Conservation (phyloP, 2,329 filamentous ascomycete species). For the Verticillium klebahnii region DNA sequence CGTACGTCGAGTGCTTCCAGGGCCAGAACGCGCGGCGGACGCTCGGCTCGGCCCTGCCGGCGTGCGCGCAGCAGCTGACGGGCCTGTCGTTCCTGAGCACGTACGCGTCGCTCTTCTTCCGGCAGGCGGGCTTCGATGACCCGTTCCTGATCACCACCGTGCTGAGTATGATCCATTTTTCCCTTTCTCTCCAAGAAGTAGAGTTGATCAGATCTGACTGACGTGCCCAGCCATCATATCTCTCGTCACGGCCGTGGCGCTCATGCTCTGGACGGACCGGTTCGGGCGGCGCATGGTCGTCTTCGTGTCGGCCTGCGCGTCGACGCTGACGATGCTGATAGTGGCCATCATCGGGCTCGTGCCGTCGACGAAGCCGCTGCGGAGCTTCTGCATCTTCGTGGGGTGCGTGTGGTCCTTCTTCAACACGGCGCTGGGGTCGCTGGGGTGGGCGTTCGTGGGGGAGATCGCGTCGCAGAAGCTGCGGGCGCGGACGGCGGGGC, state of each 20-base stretch:
- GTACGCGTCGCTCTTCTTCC: slow-evolving; percentile 25
- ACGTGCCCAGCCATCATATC: too few species aligned
- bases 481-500: slow-evolving; percentile 23
- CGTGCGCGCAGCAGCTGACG: slow-evolving; percentile 16
- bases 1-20: slow-evolving; percentile 13
- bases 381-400: slow-evolving; percentile 15
- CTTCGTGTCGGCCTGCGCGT: neutral
- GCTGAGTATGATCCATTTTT: slow-evolving; percentile 7
- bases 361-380: slow-evolving; percentile 5
- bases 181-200: slow-evolving; percentile 8
- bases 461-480: slow-evolving; percentile 30
- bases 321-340: slow-evolving; percentile 11
- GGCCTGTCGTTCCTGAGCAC: slow-evolving; percentile 16
- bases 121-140: slow-evolving; percentile 22
- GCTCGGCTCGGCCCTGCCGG: slow-evolving; percentile 22
- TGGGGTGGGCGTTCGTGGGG: slow-evolving; percentile 23
- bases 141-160: slow-evolving; percentile 18
- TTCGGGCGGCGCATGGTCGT: too few species aligned
- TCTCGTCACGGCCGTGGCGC: too few species aligned
- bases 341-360: slow-evolving; percentile 15
- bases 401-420: slow-evolving; percentile 18
- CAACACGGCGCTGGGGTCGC: neutral
- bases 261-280: too few species aligned
- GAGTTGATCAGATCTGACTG: too few species aligned
- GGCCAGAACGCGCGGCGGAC: slow-evolving; percentile 23